Evolutionary conservation across 495 filamentous ascomycete species (phyloP).

Genomic region (Aspergillus baeticus): DNA sequence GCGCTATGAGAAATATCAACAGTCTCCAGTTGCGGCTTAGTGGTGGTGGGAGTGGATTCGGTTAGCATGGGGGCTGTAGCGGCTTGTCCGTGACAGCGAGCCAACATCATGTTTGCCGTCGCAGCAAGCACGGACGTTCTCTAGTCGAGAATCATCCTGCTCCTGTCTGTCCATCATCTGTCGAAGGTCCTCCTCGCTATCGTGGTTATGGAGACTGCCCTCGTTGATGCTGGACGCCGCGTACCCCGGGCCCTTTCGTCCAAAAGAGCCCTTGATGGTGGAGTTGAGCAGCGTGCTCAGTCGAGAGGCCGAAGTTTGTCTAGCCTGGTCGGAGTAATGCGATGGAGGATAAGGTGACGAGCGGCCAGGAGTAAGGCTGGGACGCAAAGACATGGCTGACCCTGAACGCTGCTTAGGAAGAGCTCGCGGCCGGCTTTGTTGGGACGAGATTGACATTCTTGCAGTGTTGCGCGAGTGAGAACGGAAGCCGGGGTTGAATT

Average conservation of each 20-base stretch:
- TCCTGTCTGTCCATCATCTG: conserved; percentile 74
- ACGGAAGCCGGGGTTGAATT: conserved; percentile 77
- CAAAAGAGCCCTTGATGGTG: conserved; percentile 47
- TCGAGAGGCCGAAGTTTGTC: conserved; percentile 41
- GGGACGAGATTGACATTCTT: conserved; percentile 75
- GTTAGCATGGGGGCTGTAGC: conserved; percentile 42
- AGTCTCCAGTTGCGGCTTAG: conserved; percentile 16
- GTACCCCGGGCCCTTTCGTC: conserved; percentile 38
- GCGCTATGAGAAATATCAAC: conserved; percentile 6
- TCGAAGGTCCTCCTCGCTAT: conserved; percentile 78
- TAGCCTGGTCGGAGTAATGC: conserved; percentile 37
- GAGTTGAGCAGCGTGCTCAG: conserved; percentile 44
- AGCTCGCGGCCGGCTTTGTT: conserved; percentile 69
- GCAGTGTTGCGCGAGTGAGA: conserved; percentile 55
- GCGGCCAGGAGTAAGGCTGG: conserved; percentile 40
- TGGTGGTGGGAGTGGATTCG: conserved; percentile 43
- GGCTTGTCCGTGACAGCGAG: conserved; percentile 46
- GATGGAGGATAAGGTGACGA: conserved; percentile 43
- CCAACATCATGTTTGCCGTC: conserved; percentile 73
- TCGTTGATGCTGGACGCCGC: conserved; percentile 59
- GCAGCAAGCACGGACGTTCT: conserved; percentile 96
- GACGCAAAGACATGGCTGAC: conserved; percentile 48
- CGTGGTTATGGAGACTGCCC: conserved; percentile 61
- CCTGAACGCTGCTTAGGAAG: conserved; percentile 49
- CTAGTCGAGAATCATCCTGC: conserved; percentile 69